These are phyloP conservation scores for Beta macrorhiza DNA, from an alignment of 179 eudicot genomes.

Conservation along the genomic window DNA sequence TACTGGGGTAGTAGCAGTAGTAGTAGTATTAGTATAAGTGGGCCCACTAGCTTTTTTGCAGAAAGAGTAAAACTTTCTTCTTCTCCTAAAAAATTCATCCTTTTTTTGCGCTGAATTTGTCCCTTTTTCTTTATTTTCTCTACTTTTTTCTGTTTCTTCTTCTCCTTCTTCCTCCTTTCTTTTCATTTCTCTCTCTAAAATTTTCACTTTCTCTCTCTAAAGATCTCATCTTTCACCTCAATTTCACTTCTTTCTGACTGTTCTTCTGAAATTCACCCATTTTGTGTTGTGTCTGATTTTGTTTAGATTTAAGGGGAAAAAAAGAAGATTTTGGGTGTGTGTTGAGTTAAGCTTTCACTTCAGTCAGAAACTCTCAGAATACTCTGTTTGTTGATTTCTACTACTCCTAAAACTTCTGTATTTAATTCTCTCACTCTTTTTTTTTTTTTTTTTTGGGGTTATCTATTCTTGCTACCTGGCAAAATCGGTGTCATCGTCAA, in stretches of 20 bases:
- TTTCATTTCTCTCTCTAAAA: constrained; percentile 21
- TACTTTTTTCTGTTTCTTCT: neutral
- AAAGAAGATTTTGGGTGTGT: constrained; percentile 10
- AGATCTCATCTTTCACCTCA: constrained; percentile 32
- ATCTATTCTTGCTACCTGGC: neutral
- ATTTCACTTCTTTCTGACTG: constrained; percentile 1
- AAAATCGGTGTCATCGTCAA: neutral
- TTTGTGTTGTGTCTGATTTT: constrained; percentile 3
- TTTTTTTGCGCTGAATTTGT: constrained; percentile 18
- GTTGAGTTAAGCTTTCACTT: constrained; percentile 31
- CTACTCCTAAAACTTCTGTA: neutral
- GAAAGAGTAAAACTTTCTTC: constrained; percentile 6
- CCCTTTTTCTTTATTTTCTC: constrained; percentile 2
- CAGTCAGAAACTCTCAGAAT: neutral
- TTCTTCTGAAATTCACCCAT: constrained; percentile 18
- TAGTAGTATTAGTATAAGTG: neutral
- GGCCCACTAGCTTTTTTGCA: constrained; percentile 30
- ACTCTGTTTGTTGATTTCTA: constrained; percentile 10
- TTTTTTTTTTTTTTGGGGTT: neutral
- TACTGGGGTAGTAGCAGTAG: constrained; percentile 45
- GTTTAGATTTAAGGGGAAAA: constrained; percentile 6
- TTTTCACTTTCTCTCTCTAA: constrained; percentile 13
- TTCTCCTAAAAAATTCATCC: constrained; percentile 16
- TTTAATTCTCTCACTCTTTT: neutral
- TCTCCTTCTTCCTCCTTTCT: constrained; percentile 17